Base-by-base conservation (phyloP, 164 flowering plant species). In the Piper betle region DNA sequence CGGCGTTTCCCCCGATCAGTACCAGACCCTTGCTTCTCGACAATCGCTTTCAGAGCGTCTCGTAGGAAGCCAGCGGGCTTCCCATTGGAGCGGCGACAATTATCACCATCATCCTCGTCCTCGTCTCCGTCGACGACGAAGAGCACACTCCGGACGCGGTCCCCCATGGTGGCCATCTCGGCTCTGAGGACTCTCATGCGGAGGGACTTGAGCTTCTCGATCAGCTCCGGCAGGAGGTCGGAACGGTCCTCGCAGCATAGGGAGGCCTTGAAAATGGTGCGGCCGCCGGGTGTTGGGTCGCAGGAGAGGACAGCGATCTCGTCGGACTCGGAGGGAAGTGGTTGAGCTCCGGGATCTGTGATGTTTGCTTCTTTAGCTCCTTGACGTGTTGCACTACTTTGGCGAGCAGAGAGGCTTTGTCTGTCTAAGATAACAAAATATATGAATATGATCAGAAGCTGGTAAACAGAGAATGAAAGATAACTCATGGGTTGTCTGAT, bases 241-340 rank as follows among this genome's bases (percentile, higher is more conserved):
- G 85, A 69, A 17, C 97, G 72, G 55, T 91, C 96, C 40, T 91
- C 94, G 55, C 97, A 91, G 70, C 94, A 91, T 9, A 91, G 18
- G 0, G 91, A 88, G 1, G 91, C 97, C 59, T 79, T 84, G 55
- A 88, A 62, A 0, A 81, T 62, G 2, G 78, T 38, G 40, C 75
- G 63, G 5, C 84, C 87, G 39, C 20, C 60, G 37, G 17, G 63
- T 2, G 73, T 58, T 5, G 65, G 52, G 4, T 75, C 77, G 11
- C 66, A 68, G 11, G 79, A 59, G 12, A 72, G 63, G 0, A 91
- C 97, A 3, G 73, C 62, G 69, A 91, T 74, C 57, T 91, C 97
- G 55, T 88, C 96, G 0, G 76, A 63, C 20, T 88, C 96, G 0
- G 87, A 72, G 96, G 96, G 57, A 80, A 53, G 6, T 60, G 64